phyloP scores from a whole-genome alignment of 2,329 filamentous ascomycete species.

The Aspergillus bombycis region DNA sequence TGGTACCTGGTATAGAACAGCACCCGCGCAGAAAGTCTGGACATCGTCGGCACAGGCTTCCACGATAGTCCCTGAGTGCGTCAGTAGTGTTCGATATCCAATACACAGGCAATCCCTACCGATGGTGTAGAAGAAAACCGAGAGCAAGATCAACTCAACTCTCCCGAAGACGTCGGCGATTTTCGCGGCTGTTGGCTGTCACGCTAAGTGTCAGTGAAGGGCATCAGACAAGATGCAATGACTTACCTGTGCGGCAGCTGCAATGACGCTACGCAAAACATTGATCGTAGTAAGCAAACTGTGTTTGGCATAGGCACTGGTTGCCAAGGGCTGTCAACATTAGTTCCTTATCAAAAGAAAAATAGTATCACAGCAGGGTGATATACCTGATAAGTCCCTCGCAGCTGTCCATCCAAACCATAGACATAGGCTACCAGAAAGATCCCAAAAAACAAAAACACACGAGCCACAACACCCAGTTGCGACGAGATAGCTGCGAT shows the following conservation, averaged over 20 bases:
- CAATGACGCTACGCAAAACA: conserved; percentile 62
- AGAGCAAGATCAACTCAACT: conserved; percentile 59
- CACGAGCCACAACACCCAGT: conserved; percentile 56
- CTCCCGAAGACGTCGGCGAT: conserved; percentile 67
- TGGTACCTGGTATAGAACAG: conserved; percentile 58
- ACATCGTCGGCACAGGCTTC: conserved; percentile 57
- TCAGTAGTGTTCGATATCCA: neutral
- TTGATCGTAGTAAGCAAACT: conserved; percentile 63
- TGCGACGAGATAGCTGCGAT: conserved; percentile 60
- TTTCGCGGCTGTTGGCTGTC: conserved; percentile 61
- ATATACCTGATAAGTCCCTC: conserved; percentile 52
- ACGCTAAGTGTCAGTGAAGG: neutral
- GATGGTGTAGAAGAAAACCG: conserved; percentile 60
- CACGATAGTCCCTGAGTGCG: conserved; percentile 53
- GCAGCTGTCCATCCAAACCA: conserved; percentile 61
- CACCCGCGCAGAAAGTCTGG: conserved; percentile 59
- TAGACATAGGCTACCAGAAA: conserved; percentile 69
- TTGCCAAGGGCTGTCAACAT: conserved; percentile 52
- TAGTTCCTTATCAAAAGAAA: conserved; percentile 4
- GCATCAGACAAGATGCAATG: neutral
- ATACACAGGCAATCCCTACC: conserved; percentile 31
- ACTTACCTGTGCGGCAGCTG: conserved; percentile 56
- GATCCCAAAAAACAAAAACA: conserved; percentile 62
- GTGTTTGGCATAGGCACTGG: conserved; percentile 55
- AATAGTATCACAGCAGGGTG: neutral